phyloP scores from a whole-genome alignment of 2,329 filamentous ascomycete genomes.

The Apiospora aurea region DNA sequence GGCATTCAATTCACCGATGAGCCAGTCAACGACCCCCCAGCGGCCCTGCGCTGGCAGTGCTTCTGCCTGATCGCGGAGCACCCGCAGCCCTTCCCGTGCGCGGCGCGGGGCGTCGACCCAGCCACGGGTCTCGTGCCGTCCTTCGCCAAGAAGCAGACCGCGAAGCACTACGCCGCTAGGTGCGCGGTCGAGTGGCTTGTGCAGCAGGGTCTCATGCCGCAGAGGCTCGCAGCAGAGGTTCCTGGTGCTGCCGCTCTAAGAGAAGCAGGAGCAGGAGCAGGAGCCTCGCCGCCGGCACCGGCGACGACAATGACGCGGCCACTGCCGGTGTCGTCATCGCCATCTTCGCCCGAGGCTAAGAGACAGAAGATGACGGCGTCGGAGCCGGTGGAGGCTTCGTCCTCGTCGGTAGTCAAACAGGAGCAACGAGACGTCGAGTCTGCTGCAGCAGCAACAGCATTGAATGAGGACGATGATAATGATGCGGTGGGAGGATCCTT shows the following conservation, averaged over 20 bases:
- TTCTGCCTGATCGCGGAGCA: constrained; percentile 38
- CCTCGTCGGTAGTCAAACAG: neutral
- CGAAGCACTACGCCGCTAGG: constrained; percentile 61
- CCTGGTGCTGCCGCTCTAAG: neutral
- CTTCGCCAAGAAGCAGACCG: constrained; percentile 59
- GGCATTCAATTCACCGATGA: constrained; percentile 36
- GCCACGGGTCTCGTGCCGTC: constrained; percentile 39
- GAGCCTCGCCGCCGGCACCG: neutral
- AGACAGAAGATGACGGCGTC: constrained; percentile 2
- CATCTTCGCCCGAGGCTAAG: neutral
- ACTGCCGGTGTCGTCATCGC: neutral
- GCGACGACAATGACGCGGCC: neutral
- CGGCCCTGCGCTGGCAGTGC: constrained; percentile 36
- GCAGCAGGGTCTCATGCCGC: constrained; percentile 38
- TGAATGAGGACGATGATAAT: neutral
- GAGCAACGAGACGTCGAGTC: neutral
- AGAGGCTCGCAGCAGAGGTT: neutral
- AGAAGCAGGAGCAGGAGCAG: neutral
- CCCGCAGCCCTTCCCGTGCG: constrained; percentile 34
- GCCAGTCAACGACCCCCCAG: constrained; percentile 13
- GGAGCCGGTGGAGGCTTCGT: neutral
- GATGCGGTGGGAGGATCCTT: neutral
- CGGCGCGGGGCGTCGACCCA: constrained; percentile 39
- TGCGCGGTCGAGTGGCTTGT: constrained; percentile 53
- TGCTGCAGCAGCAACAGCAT: neutral